Percentiles rank a stretch among this genome's conserved stretches.
Conservation (phyloP, 306 rosid genomes). For the Erythrophleum fordii region DNA sequence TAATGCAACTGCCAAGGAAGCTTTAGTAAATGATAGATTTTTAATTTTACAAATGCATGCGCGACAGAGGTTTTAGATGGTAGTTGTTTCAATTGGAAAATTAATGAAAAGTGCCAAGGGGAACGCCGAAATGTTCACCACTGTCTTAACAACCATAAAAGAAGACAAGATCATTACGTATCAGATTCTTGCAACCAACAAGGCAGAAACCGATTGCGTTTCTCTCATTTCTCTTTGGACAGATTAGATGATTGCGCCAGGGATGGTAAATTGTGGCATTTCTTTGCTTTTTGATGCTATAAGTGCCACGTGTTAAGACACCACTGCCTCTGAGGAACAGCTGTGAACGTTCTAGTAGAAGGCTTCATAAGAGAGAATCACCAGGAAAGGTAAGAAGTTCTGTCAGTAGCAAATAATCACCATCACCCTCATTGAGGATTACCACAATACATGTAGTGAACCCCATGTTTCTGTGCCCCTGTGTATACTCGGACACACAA, state of each 20-base stretch:
- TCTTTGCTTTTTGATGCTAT: not conserved
- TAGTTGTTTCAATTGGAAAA: not conserved
- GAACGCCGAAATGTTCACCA: not conserved
- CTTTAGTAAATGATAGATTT: not conserved
- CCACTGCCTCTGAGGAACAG: not conserved
- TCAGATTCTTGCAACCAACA: not conserved
- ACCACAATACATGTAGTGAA: not conserved
- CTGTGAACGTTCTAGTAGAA: not conserved
- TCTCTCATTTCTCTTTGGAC: not conserved
- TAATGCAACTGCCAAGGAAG: conserved; percentile 1
- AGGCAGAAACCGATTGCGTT: not conserved
- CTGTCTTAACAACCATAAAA: not conserved
- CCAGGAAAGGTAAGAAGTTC: not conserved
- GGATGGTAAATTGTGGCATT: not conserved
- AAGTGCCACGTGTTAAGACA: not conserved
- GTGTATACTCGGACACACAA: not conserved
- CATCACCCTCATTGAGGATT: not conserved
- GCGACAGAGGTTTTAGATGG: not conserved
- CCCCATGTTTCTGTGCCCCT: not conserved
- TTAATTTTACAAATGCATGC: not conserved
- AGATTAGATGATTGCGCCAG: not conserved
- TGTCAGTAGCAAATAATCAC: not conserved
- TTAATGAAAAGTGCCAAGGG: not conserved
- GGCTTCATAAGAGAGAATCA: not conserved
- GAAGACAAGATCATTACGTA: not conserved